Base-by-base conservation (phyloP, 441 rosid species). In the Adansonia gregorii region DNA sequence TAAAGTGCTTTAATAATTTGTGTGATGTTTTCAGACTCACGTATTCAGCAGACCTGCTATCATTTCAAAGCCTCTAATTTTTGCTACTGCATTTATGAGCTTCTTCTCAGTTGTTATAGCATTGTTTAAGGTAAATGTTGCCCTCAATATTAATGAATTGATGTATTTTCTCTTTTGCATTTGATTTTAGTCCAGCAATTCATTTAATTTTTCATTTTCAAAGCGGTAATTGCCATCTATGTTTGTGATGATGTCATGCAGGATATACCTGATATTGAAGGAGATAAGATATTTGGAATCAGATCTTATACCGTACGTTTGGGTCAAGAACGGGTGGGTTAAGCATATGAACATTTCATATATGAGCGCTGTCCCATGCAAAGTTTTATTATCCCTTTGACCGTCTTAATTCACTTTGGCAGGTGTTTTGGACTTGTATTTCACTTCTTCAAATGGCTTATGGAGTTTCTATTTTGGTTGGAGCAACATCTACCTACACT, bases 261-360 rank as follows among this genome's bases (percentile, higher is more conserved):
- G 98, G 99, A 96, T 81, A 93, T 96, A 78, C 99, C 99, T 67
- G 98, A 94, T 79, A 94, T 96, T 75, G 99, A 94, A 77, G 99
- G 98, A 20, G 99, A 94, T 83, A 89, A 83, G 85, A 89, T 88
- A 65, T 94, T 90, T 66, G 98, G 98, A 68, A 96, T 96, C 75
- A 85, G 69, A 67, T 89, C 99, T 15, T 96, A 91, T 82, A 89
- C 94, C 3, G 98, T 96, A 51, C 90, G 89, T 60, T 83, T 96
- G 61, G 99, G 99, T 77, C 97, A 93, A 84, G 70, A 91, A 77
- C 82, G 86, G 93, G 99, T 92, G 87, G 72, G 64, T 54, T 46
- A 67, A 52, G 27, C 55, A 24, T 43, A 4, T 22, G 11, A 60
- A 12, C 27, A 31, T 35, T 43, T 31, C 70, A 43, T 52, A 10